Evolutionary conservation across 2,329 filamentous ascomycete species (phyloP).

Genomic region (Paraphaeosphaeria sporulosa): DNA sequence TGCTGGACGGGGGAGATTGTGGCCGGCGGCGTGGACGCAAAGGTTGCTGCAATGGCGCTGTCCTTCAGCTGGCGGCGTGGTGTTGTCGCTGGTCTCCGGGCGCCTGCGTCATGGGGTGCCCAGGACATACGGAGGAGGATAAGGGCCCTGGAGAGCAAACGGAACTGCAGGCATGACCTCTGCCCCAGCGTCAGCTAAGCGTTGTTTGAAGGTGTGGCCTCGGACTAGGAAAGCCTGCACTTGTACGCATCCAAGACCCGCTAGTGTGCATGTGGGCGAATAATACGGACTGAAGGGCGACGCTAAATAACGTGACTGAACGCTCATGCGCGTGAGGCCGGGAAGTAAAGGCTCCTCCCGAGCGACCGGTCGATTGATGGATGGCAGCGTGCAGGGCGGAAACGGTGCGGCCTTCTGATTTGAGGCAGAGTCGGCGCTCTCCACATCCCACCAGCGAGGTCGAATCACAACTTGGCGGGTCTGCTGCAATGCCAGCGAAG

Average conservation of each 20-base stretch:
- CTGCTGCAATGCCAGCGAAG: slow-evolving; percentile 47
- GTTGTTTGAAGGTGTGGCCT: slow-evolving; percentile 44
- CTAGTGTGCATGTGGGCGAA: slow-evolving; percentile 17
- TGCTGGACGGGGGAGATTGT: slow-evolving; percentile 29
- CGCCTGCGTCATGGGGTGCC: slow-evolving; percentile 25
- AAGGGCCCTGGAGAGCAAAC: slow-evolving; percentile 36
- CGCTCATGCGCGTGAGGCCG: slow-evolving; percentile 26
- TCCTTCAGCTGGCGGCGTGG: slow-evolving; percentile 35
- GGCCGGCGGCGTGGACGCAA: slow-evolving; percentile 36
- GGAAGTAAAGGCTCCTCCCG: slow-evolving; percentile 42
- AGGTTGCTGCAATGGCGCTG: slow-evolving; percentile 30
- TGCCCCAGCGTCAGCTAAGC: slow-evolving; percentile 45
- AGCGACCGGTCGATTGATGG: slow-evolving; percentile 41
- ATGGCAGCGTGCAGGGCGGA: slow-evolving; percentile 32
- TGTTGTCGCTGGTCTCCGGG: slow-evolving; percentile 33
- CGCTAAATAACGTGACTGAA: slow-evolving; percentile 31
- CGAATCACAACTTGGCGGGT: slow-evolving; percentile 31
- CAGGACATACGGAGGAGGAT: slow-evolving; percentile 28
- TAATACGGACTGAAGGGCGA: slow-evolving; percentile 18
- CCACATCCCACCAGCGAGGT: slow-evolving; percentile 29
- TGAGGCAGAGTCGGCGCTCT: slow-evolving; percentile 31
- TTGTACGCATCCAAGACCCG: slow-evolving; percentile 24
- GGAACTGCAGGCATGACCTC: slow-evolving; percentile 41
- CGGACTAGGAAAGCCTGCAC: slow-evolving; percentile 38
- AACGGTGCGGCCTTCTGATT: slow-evolving; percentile 33